Evolutionary conservation across 1,284 basidiomycete species (phyloP).

Genomic region (Marasmius fiardii): DNA sequence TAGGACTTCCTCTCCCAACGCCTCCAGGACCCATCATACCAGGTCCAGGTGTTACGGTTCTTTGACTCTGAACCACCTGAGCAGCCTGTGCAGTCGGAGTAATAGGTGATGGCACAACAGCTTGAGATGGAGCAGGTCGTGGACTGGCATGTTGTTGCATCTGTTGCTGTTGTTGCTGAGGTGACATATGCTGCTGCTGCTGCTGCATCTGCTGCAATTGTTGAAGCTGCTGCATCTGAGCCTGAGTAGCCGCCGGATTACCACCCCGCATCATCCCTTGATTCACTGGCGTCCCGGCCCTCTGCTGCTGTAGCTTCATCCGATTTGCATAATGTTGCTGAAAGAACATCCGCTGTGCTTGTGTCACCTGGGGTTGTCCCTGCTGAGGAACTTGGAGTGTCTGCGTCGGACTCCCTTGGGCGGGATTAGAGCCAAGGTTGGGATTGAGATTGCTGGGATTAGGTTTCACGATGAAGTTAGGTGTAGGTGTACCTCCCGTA

Average conservation of each 20-base stretch:
- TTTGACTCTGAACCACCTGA: constrained; percentile 9
- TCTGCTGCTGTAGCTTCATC: constrained; percentile 16
- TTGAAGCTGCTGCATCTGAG: constrained; percentile 19
- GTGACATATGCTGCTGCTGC: constrained; percentile 6
- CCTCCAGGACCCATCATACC: background rate
- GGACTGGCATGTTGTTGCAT: constrained; percentile 17
- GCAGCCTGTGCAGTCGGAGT: background rate
- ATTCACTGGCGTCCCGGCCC: background rate
- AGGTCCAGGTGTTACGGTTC: constrained; percentile 9
- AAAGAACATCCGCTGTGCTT: background rate
- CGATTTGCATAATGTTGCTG: background rate
- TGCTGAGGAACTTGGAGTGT: background rate
- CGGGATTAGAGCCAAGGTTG: background rate
- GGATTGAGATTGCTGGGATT: no score
- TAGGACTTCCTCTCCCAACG: constrained; percentile 20
- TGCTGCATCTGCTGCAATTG: constrained; percentile 21
- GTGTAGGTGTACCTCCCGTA: no score
- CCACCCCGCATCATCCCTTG: background rate
- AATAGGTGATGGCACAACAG: constrained; percentile 13
- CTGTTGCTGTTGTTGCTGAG: constrained; percentile 21
- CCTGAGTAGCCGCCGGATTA: constrained; percentile 4
- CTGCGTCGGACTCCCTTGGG: background rate
- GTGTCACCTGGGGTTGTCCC: background rate
- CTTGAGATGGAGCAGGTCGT: constrained; percentile 17
- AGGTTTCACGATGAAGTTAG: no score